Evolutionary conservation across 2,329 filamentous ascomycete species (phyloP).

Genomic region (Colletotrichum shisoi): DNA sequence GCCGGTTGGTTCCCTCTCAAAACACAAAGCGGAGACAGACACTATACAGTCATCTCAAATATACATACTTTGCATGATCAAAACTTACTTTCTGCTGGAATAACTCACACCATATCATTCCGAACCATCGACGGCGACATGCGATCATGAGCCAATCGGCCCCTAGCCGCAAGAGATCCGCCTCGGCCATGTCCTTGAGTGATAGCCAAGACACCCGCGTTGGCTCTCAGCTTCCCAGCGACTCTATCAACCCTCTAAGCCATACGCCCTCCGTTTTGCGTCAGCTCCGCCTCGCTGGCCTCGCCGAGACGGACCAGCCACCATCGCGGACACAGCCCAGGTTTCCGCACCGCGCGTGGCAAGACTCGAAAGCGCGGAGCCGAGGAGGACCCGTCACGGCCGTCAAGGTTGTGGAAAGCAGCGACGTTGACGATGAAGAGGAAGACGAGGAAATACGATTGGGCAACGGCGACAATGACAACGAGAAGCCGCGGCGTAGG

Average conservation of each 20-base stretch:
- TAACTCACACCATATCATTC: background rate
- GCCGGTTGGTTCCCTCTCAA: background rate
- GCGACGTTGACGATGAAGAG: constrained; percentile 7
- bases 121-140: background rate
- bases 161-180: constrained; percentile 47
- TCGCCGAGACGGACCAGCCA: constrained; percentile 57
- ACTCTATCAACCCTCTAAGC: constrained; percentile 63
- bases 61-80: no score
- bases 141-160: constrained; percentile 19
- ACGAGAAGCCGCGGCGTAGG: constrained; percentile 20
- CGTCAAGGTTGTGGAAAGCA: constrained; percentile 17
- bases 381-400: background rate
- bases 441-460: constrained; percentile 4
- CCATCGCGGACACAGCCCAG: constrained; percentile 50
- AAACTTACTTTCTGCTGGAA: no score
- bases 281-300: constrained; percentile 64
- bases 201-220: constrained; percentile 11
- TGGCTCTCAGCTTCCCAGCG: constrained; percentile 44
- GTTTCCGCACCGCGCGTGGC: constrained; percentile 60
- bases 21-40: background rate
- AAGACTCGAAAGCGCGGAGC: constrained; percentile 12
- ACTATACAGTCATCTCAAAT: background rate
- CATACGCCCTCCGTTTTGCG: constrained; percentile 60
- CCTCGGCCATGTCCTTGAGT: constrained; percentile 39
- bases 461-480: constrained; percentile 32